Evolutionary conservation across 2,329 filamentous ascomycete species (phyloP).

Genomic region (Claviceps capensis): DNA sequence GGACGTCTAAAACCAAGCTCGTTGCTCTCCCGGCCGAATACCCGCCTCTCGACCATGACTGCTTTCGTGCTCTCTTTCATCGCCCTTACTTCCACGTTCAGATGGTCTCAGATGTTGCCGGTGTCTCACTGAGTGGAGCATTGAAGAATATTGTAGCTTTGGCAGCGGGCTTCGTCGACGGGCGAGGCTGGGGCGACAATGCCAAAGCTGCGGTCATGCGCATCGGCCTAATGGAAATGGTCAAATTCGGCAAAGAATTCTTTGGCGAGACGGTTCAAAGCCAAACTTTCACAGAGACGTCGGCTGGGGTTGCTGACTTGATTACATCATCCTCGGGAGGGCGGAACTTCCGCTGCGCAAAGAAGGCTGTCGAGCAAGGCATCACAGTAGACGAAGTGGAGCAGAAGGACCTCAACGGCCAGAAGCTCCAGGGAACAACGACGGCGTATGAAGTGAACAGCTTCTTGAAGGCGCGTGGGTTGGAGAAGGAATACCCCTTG

Average conservation of each 20-base stretch:
- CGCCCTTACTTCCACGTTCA: slow-evolving; percentile 95
- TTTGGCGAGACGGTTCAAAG: slow-evolving; percentile 71
- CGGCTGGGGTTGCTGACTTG: slow-evolving; percentile 85
- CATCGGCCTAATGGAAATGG: slow-evolving; percentile 89
- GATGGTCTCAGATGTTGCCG: slow-evolving; percentile 88
- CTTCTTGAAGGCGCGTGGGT: slow-evolving; percentile 66
- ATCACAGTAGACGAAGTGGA: slow-evolving; percentile 79
- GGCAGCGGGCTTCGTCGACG: slow-evolving; percentile 88
- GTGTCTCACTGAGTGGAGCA: slow-evolving; percentile 85
- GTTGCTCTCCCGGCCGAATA: slow-evolving; percentile 69
- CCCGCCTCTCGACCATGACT: slow-evolving; percentile 71
- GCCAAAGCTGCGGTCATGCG: slow-evolving; percentile 98
- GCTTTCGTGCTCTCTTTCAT: slow-evolving; percentile 80
- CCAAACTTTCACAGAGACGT: slow-evolving; percentile 91
- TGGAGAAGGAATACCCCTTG: slow-evolving; percentile 76
- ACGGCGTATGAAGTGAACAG: slow-evolving; percentile 85
- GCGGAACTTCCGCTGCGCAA: slow-evolving; percentile 88
- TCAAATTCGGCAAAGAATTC: slow-evolving; percentile 88
- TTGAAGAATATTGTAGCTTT: slow-evolving; percentile 95
- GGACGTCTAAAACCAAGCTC: slow-evolving; percentile 54
- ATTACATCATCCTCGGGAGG: slow-evolving; percentile 90
- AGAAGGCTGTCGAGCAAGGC: slow-evolving; percentile 68
- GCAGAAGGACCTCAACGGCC: slow-evolving; percentile 78
- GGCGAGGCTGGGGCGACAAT: slow-evolving; percentile 94
- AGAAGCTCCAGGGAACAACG: slow-evolving; percentile 89